Evolutionary conservation across 257 asterid species (phyloP).

Genomic region (Primulina eburnea): DNA sequence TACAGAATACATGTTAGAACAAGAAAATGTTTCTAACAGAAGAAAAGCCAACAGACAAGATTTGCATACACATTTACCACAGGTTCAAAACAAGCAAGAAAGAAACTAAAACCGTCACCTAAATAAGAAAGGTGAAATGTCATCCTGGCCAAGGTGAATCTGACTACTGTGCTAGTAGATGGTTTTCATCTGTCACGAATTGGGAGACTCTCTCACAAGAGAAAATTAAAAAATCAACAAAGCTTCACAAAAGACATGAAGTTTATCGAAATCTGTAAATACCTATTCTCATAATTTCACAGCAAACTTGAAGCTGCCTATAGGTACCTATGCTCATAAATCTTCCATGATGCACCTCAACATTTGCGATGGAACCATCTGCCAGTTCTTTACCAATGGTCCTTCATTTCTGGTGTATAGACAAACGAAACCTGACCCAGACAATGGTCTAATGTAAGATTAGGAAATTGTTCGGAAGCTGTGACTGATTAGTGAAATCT

Average conservation of each 20-base stretch:
- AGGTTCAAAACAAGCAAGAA: neutral
- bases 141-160: neutral
- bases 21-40: neutral
- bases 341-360: neutral
- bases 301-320: neutral
- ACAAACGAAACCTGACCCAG: neutral
- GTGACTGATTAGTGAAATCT: neutral
- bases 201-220: neutral
- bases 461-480: neutral
- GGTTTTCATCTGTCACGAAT: neutral
- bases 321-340: neutral
- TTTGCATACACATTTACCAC: neutral
- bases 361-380: neutral
- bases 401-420: neutral
- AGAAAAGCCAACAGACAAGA: neutral
- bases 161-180: neutral
- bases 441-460: neutral
- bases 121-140: neutral
- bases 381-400: neutral
- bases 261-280: neutral
- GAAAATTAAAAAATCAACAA: too few species aligned
- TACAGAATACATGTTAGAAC: constrained; percentile 6
- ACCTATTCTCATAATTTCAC: neutral
- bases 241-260: neutral
- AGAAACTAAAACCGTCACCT: neutral